Evolutionary conservation across 1,139 yeast species (phyloP).

Genomic region (Debaryomyces subglobosus): DNA sequence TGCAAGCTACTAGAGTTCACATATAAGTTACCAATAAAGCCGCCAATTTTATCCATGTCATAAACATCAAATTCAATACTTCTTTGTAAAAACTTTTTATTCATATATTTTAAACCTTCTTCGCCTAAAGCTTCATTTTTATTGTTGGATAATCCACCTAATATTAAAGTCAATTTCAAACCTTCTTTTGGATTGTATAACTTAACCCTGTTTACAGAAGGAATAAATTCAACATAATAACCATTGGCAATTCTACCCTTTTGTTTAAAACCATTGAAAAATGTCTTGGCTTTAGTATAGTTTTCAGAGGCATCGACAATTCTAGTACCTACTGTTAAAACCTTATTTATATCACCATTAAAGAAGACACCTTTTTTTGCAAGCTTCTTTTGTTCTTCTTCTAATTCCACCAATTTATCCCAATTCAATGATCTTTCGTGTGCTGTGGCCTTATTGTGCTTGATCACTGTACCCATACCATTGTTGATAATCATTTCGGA

Average conservation of each 20-base stretch:
- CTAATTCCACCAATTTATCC: slow-evolving; percentile 77
- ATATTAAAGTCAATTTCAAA: slow-evolving; percentile 65
- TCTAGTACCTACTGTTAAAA: slow-evolving; percentile 55
- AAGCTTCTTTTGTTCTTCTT: slow-evolving; percentile 57
- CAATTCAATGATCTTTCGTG: slow-evolving; percentile 74
- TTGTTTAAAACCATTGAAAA: slow-evolving; percentile 68
- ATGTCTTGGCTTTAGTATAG: slow-evolving; percentile 71
- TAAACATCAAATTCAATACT: slow-evolving; percentile 71
- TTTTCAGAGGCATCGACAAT: slow-evolving; percentile 82
- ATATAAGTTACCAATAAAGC: slow-evolving; percentile 74
- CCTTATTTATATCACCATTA: slow-evolving; percentile 50
- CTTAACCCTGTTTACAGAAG: slow-evolving; percentile 68
- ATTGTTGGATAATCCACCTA: slow-evolving; percentile 70
- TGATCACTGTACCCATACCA: slow-evolving; percentile 80
- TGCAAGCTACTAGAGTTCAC: slow-evolving; percentile 48
- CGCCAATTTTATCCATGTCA: slow-evolving; percentile 77
- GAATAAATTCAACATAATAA: slow-evolving; percentile 68
- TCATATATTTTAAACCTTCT: slow-evolving; percentile 58
- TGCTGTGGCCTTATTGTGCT: slow-evolving; percentile 71
- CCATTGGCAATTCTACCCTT: slow-evolving; percentile 64
- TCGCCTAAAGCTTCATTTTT: slow-evolving; percentile 49
- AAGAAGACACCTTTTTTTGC: slow-evolving; percentile 63
- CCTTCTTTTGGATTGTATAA: slow-evolving; percentile 74
- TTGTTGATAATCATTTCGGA: slow-evolving; percentile 62
- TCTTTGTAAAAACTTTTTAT: slow-evolving; percentile 65